Evolutionary conservation across 2,329 filamentous ascomycete species (phyloP).

Genomic region (Pseudogymnoascus sp.): DNA sequence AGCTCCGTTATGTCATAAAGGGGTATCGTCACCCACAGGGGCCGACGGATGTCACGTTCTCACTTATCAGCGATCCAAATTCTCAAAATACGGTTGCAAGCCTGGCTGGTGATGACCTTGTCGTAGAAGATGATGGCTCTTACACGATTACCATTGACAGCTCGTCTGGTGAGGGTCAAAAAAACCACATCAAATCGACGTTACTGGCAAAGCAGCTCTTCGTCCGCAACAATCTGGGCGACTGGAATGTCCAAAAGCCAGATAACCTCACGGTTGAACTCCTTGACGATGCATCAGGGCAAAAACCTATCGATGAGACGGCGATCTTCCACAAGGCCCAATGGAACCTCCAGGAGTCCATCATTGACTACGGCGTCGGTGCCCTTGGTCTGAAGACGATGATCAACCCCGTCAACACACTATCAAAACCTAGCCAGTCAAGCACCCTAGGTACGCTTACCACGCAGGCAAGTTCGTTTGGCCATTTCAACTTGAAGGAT

Average conservation of each 20-base stretch:
- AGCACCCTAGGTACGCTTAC: background rate
- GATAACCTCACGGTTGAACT: constrained; percentile 1
- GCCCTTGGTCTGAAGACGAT: background rate
- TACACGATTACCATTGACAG: background rate
- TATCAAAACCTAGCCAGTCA: background rate
- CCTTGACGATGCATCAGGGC: background rate
- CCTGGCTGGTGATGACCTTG: background rate
- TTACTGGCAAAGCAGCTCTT: constrained; percentile 1
- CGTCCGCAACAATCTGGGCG: background rate
- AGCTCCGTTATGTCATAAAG: background rate
- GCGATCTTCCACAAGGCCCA: background rate
- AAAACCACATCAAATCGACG: background rate
- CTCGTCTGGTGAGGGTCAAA: background rate
- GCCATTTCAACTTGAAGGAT: background rate
- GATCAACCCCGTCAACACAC: background rate
- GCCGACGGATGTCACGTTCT: background rate
- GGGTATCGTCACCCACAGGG: background rate
- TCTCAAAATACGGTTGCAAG: background rate
- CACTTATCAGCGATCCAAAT: background rate
- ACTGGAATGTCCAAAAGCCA: background rate
- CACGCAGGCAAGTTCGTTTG: background rate
- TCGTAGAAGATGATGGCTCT: background rate
- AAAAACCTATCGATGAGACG: background rate
- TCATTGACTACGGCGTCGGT: background rate
- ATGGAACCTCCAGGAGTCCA: background rate